These are phyloP conservation scores for Mrakia hoshinonis DNA, from an alignment of 768 basidiomycete genomes.

Conservation along the genomic window DNA sequence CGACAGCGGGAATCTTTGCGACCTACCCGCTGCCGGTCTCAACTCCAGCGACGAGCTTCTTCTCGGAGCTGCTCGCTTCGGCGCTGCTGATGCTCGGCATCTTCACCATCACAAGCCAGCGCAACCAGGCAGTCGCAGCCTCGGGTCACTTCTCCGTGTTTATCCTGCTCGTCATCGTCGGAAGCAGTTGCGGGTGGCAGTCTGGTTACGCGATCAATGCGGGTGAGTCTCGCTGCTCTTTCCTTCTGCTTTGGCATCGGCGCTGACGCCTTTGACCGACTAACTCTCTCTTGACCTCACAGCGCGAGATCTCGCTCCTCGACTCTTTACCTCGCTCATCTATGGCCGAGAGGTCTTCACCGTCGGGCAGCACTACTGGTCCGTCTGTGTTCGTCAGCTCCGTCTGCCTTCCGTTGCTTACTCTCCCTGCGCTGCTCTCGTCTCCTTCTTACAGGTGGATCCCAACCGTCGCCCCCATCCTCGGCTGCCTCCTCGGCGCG, in stretches of 20 bases:
- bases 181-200: slow-evolving; percentile 10
- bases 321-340: slow-evolving; percentile 20
- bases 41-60: neutral
- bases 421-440: neutral
- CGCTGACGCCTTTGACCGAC: too few species aligned
- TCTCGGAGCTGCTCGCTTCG: slow-evolving; percentile 23
- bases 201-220: slow-evolving; percentile 29
- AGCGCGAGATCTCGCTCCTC: slow-evolving; percentile 27
- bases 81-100: slow-evolving; percentile 28
- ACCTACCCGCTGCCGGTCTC: slow-evolving; percentile 25
- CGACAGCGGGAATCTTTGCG: slow-evolving; percentile 26
- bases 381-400: neutral
- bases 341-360: slow-evolving; percentile 27
- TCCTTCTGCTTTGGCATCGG: too few species aligned
- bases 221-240: neutral
- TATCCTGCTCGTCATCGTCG: slow-evolving; percentile 23
- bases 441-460: slow-evolving; percentile 12
- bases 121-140: slow-evolving; percentile 7
- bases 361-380: slow-evolving; percentile 21
- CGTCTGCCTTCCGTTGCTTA: neutral
- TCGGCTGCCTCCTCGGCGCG: slow-evolving; percentile 16
- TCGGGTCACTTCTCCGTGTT: slow-evolving; percentile 23
- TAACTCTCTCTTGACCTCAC: neutral
- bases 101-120: slow-evolving; percentile 18
- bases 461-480: slow-evolving; percentile 22